Conservation (phyloP, 208 protist genomes). For the Trypanosoma rangeli region DNA sequence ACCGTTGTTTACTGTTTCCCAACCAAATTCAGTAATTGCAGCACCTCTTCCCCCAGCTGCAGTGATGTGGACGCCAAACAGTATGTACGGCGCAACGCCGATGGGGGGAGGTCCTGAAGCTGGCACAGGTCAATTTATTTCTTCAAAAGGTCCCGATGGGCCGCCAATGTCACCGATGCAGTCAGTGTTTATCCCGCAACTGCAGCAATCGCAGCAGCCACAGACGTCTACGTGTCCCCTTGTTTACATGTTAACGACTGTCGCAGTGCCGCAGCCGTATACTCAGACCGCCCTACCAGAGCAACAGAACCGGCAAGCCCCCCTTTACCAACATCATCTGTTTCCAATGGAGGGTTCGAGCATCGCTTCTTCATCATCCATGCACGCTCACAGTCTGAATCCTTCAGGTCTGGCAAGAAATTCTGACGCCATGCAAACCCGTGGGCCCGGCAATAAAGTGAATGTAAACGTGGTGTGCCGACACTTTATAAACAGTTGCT, state of each 20-base stretch:
- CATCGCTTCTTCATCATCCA: neutral
- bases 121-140: neutral
- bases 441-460: neutral
- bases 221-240: neutral
- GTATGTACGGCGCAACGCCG: slow-evolving; percentile 1
- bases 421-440: neutral
- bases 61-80: neutral
- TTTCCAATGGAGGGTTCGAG: neutral
- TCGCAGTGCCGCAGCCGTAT: slow-evolving; percentile 2
- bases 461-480: slow-evolving; percentile 35
- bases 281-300: neutral
- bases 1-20: neutral
- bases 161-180: neutral
- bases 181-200: neutral
- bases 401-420: neutral
- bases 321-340: neutral
- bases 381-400: neutral
- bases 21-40: neutral
- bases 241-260: slow-evolving; percentile 7
- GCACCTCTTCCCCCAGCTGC: neutral
- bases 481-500: slow-evolving; percentile 59
- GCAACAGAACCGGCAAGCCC: neutral
- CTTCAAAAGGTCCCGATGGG: neutral
- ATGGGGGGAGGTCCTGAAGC: neutral
- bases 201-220: neutral